Base-by-base conservation (phyloP, 2,329 filamentous ascomycete genomes). In the Nemania bipapillata region DNA sequence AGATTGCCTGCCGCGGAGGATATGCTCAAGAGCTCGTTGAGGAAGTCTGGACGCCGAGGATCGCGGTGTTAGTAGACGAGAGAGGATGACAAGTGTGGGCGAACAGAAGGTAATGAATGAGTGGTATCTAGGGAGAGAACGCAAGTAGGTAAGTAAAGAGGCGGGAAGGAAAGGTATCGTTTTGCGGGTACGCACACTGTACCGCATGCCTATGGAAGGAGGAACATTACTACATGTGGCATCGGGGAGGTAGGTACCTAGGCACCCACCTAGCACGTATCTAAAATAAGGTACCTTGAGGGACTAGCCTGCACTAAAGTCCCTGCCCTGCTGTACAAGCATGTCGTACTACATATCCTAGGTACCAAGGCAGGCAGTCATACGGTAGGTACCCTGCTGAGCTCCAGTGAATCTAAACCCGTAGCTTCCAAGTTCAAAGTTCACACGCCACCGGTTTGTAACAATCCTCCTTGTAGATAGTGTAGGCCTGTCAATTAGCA, bases 81-180 rank as follows among this genome's bases (percentile, higher is more conserved):
- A 60, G 60, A 57, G 30, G 60, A 52, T 49, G 54, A 57, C 54
- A 47, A 55, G 50, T 15, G 47, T 61, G 54, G 52, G 45, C n/a
- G 63, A 63, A 53, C 45, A 11, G 59, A 45, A 53, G 35, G 54
- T 35, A 45, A 30, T 7, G 12, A 17, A 24, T 56, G 52, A 55
- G 42, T 35, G 40, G 42, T 17, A 40, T 63, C 47, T 57, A 55
- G 55, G 20, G 32, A 42, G 55, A 54, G 37, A 52, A 56, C 55
- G 37, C 40, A 50, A 60, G 20, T 60, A 63, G 55, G 65, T 60
- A 60, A 52, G 60, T 49, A 50, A 60, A 22, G 65, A 63, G 55
- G 65, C 65, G 65, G 60, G 60, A 67, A 49, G 40, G 22, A 63
- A 63, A 62, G 22, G 54, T 50, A 59, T 22, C 55, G n/a, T 42